These are phyloP conservation scores for Periconia digitata DNA, from an alignment of 2,329 filamentous ascomycete species.

Conservation along the genomic window DNA sequence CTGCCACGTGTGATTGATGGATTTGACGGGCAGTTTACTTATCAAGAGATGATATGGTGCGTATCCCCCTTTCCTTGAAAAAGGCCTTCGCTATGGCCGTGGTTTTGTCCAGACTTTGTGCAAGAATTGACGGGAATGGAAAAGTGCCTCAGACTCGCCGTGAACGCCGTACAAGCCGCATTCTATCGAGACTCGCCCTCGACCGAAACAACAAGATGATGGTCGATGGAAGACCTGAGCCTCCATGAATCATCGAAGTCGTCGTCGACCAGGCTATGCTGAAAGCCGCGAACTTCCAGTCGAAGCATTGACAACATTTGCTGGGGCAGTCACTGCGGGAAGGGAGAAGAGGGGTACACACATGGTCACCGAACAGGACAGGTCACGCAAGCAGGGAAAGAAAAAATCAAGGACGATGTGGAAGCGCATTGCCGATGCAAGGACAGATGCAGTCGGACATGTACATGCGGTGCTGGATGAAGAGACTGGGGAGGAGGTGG, in stretches of 20 bases:
- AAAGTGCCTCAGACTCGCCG: constrained; percentile 16
- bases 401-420: not conserved
- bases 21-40: constrained; percentile 20
- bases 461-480: constrained; percentile 22
- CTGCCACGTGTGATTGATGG: constrained; percentile 42
- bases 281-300: too few species aligned
- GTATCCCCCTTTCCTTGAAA: constrained; percentile 9
- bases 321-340: too few species aligned
- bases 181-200: not conserved
- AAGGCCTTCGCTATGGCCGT: constrained; percentile 9
- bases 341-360: not conserved
- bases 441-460: constrained; percentile 16
- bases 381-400: not conserved
- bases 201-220: not conserved
- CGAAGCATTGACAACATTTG: too few species aligned
- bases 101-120: constrained; percentile 8
- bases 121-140: constrained; percentile 9
- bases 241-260: not conserved
- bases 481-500: not conserved
- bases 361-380: not conserved
- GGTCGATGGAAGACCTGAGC: not conserved
- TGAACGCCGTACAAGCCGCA: constrained; percentile 23
- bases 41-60: constrained; percentile 23
- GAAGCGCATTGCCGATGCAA: constrained; percentile 12
- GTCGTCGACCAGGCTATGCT: too few species aligned